Conservation (phyloP, 73 alveolate species). For the Halteria grandinella region DNA sequence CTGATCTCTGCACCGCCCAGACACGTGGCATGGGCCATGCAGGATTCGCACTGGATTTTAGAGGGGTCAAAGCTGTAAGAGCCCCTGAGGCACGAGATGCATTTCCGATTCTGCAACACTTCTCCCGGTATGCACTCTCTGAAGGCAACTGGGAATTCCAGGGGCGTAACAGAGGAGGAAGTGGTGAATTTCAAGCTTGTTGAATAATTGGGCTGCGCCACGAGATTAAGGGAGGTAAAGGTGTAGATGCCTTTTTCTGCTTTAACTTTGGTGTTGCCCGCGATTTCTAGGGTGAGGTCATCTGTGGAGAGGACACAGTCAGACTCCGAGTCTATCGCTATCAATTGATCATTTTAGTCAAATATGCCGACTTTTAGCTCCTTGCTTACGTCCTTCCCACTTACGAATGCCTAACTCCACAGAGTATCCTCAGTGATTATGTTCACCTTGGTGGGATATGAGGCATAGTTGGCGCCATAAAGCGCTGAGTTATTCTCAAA, state of each 20-base stretch:
- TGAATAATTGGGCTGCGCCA: slow-evolving; percentile 2
- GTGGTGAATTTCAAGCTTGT: background rate
- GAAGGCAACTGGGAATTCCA: too few species aligned
- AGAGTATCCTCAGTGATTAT: background rate
- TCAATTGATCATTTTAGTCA: slow-evolving; percentile 17
- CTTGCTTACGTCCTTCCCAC: background rate
- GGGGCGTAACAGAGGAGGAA: too few species aligned
- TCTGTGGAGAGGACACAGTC: background rate
- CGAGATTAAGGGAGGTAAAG: background rate
- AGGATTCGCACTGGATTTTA: slow-evolving; percentile 16
- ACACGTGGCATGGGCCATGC: slow-evolving; percentile 17
- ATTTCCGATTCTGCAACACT: too few species aligned
- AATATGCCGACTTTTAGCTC: slow-evolving; percentile 1
- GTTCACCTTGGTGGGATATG: slow-evolving; percentile 28
- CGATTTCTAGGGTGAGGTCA: background rate
- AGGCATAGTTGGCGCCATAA: slow-evolving; percentile 54
- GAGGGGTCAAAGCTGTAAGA: too few species aligned
- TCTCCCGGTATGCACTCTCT: too few species aligned
- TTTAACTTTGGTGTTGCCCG: slow-evolving; percentile 27
- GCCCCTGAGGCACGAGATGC: too few species aligned
- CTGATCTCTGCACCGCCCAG: background rate
- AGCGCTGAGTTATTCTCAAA: slow-evolving; percentile 25
- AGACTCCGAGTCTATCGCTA: background rate
- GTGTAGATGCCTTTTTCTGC: slow-evolving; percentile 15
- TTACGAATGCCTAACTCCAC: slow-evolving; percentile 7